phyloP scores from a whole-genome alignment of 2,329 filamentous ascomycete species.

The Calonectria leucothoes region DNA sequence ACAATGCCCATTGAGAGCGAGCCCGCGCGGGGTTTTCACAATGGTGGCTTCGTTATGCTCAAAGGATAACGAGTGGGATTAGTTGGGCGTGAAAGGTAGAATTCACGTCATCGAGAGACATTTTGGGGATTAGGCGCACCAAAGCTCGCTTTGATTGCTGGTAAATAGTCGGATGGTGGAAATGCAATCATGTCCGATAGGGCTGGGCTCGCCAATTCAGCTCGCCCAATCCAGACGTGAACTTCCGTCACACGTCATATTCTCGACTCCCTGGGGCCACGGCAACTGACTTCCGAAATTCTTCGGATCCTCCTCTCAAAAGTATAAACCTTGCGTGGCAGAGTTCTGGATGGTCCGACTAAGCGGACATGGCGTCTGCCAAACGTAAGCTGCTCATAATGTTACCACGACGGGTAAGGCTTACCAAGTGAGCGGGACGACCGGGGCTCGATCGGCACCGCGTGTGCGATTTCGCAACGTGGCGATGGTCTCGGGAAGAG shows the following conservation, averaged over 20 bases:
- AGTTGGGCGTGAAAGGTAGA: not conserved
- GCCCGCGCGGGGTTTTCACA: not conserved
- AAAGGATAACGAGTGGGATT: constrained; percentile 2
- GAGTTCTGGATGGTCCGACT: constrained; percentile 31
- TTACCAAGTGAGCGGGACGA: constrained; percentile 29
- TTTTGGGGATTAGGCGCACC: not conserved
- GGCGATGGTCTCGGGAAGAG: not conserved
- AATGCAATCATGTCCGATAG: not conserved
- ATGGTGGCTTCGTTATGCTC: constrained; percentile 1
- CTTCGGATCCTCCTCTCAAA: constrained; percentile 11
- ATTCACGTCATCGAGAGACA: not conserved
- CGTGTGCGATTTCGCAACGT: not conserved
- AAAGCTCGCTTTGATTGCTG: not conserved
- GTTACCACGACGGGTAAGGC: constrained; percentile 24
- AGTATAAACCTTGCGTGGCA: constrained; percentile 20
- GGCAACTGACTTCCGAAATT: constrained; percentile 17
- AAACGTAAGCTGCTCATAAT: constrained; percentile 20
- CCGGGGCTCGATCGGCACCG: not conserved
- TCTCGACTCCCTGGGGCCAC: not conserved
- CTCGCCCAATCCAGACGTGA: not conserved
- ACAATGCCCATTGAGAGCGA: constrained; percentile 8
- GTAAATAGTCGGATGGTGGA: not conserved
- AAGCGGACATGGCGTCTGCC: constrained; percentile 22
- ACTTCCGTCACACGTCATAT: not conserved
- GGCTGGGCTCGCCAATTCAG: not conserved